Evolutionary conservation across 129 eudicot genomes (phyloP).

Genomic region (Calendula officinalis): DNA sequence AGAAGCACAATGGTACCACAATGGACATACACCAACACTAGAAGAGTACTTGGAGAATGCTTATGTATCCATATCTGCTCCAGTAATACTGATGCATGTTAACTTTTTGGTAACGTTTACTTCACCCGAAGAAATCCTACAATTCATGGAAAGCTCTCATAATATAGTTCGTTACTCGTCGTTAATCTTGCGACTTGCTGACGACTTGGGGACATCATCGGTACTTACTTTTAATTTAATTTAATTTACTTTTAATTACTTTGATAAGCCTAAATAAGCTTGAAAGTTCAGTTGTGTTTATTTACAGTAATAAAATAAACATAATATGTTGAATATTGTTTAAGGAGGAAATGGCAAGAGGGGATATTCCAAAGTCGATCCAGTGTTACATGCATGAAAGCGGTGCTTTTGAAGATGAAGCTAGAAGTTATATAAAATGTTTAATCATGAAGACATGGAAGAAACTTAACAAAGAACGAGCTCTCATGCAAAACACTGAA

Average conservation of each 20-base stretch:
- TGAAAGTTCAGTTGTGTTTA: too few relatives aligned
- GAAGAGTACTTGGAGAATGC: slow-evolving; percentile 35
- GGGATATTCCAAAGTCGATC: slow-evolving; percentile 37
- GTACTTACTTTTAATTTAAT: slow-evolving; percentile 29
- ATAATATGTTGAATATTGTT: not conserved
- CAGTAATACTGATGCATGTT: slow-evolving; percentile 22
- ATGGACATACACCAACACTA: slow-evolving; percentile 29
- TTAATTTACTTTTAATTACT: too few relatives aligned
- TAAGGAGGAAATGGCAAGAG: slow-evolving; percentile 38
- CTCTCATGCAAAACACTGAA: not conserved
- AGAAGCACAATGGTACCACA: slow-evolving; percentile 38
- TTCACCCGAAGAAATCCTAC: slow-evolving; percentile 12
- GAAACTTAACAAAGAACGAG: slow-evolving; percentile 27
- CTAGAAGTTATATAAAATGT: slow-evolving; percentile 24
- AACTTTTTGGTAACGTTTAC: not conserved
- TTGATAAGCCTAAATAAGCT: too few relatives aligned
- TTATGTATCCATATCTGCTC: slow-evolving; percentile 21
- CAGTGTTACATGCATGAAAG: slow-evolving; percentile 42
- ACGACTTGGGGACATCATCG: too few relatives aligned
- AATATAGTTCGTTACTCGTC: slow-evolving; percentile 20
- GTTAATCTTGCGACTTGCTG: slow-evolving; percentile 30
- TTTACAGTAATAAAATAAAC: too few relatives aligned
- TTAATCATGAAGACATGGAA: slow-evolving; percentile 26
- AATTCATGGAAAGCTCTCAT: not conserved
- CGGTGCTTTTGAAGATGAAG: slow-evolving; percentile 40